These are phyloP conservation scores for Pseudogymnoascus sp. DNA, from an alignment of 2,329 filamentous ascomycete genomes.

Conservation along the genomic window DNA sequence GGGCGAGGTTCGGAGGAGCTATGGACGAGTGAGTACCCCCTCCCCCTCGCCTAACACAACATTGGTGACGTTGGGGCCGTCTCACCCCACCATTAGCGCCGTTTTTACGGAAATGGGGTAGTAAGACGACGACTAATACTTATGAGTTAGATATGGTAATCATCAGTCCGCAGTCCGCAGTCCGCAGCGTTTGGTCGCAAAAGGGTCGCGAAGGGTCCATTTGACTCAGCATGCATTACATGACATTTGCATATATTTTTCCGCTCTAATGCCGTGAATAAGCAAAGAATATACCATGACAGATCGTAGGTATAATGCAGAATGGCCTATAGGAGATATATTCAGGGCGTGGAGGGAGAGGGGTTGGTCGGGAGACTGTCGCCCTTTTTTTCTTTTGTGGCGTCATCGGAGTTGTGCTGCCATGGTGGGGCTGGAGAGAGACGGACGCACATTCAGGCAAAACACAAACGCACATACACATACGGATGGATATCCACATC, in stretches of 20 bases:
- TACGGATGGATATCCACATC: background rate
- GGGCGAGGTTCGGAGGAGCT: conserved; percentile 8
- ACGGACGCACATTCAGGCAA: conserved; percentile 1
- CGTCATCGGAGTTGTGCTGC: background rate
- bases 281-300: background rate
- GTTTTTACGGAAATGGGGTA: conserved; percentile 10
- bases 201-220: background rate
- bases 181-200: background rate
- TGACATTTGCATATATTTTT: background rate
- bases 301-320: background rate
- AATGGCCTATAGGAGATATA: background rate
- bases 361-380: background rate
- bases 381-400: background rate
- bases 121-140: background rate
- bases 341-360: background rate
- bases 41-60: background rate
- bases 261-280: conserved; percentile 4
- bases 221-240: background rate
- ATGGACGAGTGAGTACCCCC: background rate
- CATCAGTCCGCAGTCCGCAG: background rate
- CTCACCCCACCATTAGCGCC: conserved; percentile 8
- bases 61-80: conserved; percentile 8
- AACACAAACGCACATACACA: background rate
- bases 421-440: background rate
- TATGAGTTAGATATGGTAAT: background rate